Base-by-base conservation (phyloP, 805 yeast species). In the Candida peoriensis region DNA sequence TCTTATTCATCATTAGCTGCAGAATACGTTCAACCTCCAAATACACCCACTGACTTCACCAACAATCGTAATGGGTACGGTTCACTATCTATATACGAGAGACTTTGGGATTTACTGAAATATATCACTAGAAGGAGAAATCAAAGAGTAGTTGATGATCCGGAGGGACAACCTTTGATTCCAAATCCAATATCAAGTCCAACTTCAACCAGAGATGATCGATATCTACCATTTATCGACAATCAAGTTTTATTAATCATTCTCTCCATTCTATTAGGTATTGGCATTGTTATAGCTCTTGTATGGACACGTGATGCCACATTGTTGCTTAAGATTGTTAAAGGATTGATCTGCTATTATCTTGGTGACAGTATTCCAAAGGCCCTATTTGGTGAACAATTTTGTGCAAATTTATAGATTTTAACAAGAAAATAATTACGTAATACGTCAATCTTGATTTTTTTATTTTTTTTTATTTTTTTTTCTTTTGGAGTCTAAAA, bases 261-360 rank as follows among this genome's bases (percentile, higher is more conserved):
- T 4, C 23, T 25, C 16, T 36, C 32, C 1, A 15, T 38, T 9
- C 25, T 32, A 4, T 21, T 38, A 7, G 34, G 38, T 6, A 8
- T 24, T 15, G 17, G 23, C 3, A 35, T 48, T 25, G 4, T 41
- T 6, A 7, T 33, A 2, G 32, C 41, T 7, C 14, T 46, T 18
- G 11, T 43, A 3, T 17, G 26, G 2, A 48, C 48, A 11, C 52
- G 50, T 2, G 54, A 52, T 14, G 31, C 39, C 2, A 31, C 42
- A 9, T 30, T 47, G 8, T 38, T 52, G 32, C n/a, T 36, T 1
- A 33, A 38, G 10, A 30, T 48, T 1, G 4, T 47, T 11, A 45
- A 36, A 24, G 54, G 48, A 0, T 9, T 47, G 1, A 4, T 47
- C 2, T 52, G 57, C 24, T 47, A 50, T 25, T 18, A 47, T 5